A percentile compares a stretch with the other conserved stretches of the same genome.
Evolutionary conservation across 2,329 filamentous ascomycete species (phyloP).

Genomic region (Ophiostoma australiae): DNA sequence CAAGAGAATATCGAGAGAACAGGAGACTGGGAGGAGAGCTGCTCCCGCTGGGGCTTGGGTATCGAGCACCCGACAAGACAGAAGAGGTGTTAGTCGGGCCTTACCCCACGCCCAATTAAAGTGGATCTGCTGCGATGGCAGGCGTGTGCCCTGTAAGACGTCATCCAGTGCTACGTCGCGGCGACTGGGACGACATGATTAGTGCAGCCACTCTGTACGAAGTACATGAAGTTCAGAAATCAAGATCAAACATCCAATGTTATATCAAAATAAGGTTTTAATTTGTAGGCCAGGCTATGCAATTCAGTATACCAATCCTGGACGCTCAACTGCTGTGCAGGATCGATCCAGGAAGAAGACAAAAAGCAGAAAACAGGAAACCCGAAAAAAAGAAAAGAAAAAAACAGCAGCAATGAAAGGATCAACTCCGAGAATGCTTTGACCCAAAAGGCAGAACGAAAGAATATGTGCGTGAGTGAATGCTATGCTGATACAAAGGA

Average conservation of each 20-base stretch:
- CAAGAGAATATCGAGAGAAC: background rate
- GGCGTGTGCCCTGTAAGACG: background rate
- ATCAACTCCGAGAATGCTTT: conserved; percentile 1
- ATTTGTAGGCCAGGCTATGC: background rate
- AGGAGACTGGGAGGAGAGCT: background rate
- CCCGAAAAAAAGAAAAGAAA: background rate
- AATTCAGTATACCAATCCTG: background rate
- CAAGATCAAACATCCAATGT: background rate
- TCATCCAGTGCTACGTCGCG: background rate
- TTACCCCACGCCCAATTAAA: conserved; percentile 9
- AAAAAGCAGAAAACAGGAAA: background rate
- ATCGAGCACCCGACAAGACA: background rate
- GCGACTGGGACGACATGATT: background rate
- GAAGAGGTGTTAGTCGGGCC: conserved; percentile 5
- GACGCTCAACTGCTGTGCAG: background rate
- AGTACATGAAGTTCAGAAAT: background rate
- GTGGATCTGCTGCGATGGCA: background rate
- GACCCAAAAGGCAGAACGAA: background rate
- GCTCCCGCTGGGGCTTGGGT: background rate
- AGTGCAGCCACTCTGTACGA: background rate
- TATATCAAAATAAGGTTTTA: background rate
- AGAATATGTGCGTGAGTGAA: background rate
- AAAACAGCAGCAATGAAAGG: background rate
- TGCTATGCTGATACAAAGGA: conserved; percentile 19
- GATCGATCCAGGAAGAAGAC: background rate